Evolutionary conservation across 306 rosid genomes (phyloP), one percentile per base, ranked within the genome.

Genomic region (Albizia julibrissin): DNA sequence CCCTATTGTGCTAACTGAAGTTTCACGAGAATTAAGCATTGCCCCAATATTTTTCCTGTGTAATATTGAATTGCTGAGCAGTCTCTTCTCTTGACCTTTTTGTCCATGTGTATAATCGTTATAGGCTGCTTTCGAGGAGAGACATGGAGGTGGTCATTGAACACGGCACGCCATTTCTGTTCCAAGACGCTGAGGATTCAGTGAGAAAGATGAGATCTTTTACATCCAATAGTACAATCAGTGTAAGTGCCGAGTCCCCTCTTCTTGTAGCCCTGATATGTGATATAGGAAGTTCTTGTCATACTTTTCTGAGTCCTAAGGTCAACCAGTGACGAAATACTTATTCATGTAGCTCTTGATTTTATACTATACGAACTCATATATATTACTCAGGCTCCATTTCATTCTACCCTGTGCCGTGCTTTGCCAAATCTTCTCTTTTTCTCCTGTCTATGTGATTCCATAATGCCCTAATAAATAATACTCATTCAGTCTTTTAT

Each of bases 61-160:
- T 10, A 42, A 52, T 21, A 1, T 68, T 47, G n/a, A 3, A 11
- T 52, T 49, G 1, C 19, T 77, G 26, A n/a, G 29, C 1, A 16
- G 26, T 43, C 27, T 37, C 2, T 26, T 24, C 18, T 61, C 6
- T 71, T 66, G 31, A 19, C 37, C 50, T 11, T 6, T 14, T 34
- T 47, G 40, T 39, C 50, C 2, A 18, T 77, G 3, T 19, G 16
- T 72, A 5, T 40, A 47, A 44, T 81, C 44, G 75, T 42, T 81
- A 21, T 83, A 94, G 99, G 76, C 86, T 92, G 83, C 98, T 95
- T 85, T 86, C 97, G 0, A 78, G 76, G 84, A 87, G 90, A 79
- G 96, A 95, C 83, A 59, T 95, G 72, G 89, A 89, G 50, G 86
- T 80, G 40, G 86, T 93, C 33, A 90, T 92, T n/a, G 74, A 85